phyloP scores from a whole-genome alignment of 2,329 filamentous ascomycete genomes.

The Xylaria sp. region DNA sequence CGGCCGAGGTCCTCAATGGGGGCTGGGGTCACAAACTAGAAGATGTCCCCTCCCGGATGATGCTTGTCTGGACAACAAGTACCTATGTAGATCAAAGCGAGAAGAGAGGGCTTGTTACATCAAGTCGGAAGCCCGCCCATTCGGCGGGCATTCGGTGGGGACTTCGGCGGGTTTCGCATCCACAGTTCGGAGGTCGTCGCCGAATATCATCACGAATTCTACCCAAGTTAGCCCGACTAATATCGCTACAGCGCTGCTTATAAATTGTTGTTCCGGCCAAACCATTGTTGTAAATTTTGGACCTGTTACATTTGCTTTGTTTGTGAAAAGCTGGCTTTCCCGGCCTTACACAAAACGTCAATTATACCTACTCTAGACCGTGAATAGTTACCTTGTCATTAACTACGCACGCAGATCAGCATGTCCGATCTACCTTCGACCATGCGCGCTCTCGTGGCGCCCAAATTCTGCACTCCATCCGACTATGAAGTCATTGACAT shows the following conservation, averaged over 20 bases:
- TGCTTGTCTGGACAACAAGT: neutral
- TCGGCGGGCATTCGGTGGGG: constrained; percentile 34
- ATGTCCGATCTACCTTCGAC: constrained; percentile 42
- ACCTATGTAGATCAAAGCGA: neutral
- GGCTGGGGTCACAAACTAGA: neutral
- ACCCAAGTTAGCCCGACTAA: neutral
- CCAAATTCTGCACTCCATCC: constrained; percentile 53
- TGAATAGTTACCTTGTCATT: neutral
- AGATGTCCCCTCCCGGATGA: neutral
- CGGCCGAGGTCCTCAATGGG: neutral
- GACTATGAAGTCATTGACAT: constrained; percentile 55
- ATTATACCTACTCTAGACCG: neutral
- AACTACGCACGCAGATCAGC: neutral
- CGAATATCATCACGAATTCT: constrained; percentile 18
- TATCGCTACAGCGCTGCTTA: neutral
- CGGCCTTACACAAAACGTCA: too few relatives aligned
- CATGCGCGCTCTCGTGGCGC: constrained; percentile 59
- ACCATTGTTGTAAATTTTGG: neutral
- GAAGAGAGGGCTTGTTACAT: neutral
- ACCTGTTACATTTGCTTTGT: neutral
- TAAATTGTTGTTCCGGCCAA: neutral
- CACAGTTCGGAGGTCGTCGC: constrained; percentile 30
- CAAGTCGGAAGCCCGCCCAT: constrained; percentile 15
- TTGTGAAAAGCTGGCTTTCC: too few relatives aligned
- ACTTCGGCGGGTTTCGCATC: constrained; percentile 31